Base-by-base conservation (phyloP, 768 basidiomycete genomes). In the Lactarius vividus region DNA sequence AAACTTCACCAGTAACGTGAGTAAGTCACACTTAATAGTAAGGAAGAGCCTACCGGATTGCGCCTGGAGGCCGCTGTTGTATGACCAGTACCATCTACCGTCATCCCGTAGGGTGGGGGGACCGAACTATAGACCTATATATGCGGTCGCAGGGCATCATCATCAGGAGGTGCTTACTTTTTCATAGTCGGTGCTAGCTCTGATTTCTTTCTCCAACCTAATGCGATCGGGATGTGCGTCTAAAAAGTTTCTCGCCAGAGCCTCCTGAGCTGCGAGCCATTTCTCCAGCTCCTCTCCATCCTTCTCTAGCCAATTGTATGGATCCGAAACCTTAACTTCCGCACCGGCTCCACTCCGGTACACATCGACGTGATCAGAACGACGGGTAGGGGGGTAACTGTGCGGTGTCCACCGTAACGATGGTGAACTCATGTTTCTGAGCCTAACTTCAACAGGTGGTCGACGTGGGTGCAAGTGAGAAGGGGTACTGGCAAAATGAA, bases 51-150 rank as follows among this genome's bases (percentile, higher is more conserved):
- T 29, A 78, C 77, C 77, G 60, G 83, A 79, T 72, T 92, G 91
- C 1, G 88, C 80, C 68, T 91, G 86, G 31, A 93, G 81, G 35
- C 91, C 92, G 60, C 83, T 86, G 76, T 94, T 92, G 72, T 88
- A 83, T 71, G 82, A 84, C 89, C 91, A 91, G 71, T 94, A 94
- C 87, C 89, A 94, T 57, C 82, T 83, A 18, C 81, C 83, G 70
- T 92, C 89, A 16, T 85, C 79, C 66, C 84, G 83, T 60, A 89
- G 74, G 9, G 73, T 69, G 0, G 91, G 92, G 0, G 85, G 77
- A 26, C 83, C 84, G 73, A 90, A 89, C 88, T 90, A 46, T 23
- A 54, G 59, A 44, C 44, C 40, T 58, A 67, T 56, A 49, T 52
- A 53, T 26, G 33, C 33, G 26, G 57, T 39, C 31, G n/a, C 29